Conservation (phyloP, 139 green algal genomes). For the Chara braunii region DNA sequence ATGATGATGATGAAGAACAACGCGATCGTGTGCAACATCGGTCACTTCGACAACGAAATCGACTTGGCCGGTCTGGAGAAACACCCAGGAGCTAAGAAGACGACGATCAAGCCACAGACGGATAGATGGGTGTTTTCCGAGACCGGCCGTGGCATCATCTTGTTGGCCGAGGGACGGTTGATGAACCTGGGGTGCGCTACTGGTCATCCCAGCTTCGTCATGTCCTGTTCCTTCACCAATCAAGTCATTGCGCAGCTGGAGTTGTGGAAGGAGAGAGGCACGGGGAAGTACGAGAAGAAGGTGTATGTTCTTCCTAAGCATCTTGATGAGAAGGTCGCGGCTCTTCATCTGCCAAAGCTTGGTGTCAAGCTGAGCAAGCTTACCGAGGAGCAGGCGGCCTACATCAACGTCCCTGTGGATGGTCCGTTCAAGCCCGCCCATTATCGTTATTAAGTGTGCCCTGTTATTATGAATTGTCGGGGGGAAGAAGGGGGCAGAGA, state of each 20-base stretch:
- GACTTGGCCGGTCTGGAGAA: conserved; percentile 89
- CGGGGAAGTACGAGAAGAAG: conserved; percentile 94
- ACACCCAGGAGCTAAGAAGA: conserved; percentile 83
- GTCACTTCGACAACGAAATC: conserved; percentile 99
- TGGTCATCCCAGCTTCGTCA: conserved; percentile 96
- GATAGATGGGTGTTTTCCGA: conserved; percentile 98
- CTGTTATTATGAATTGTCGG: too few species aligned
- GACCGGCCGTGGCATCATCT: conserved; percentile 81
- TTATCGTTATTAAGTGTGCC: conserved; percentile 78
- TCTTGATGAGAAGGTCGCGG: conserved; percentile 95
- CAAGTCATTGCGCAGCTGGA: conserved; percentile 91
- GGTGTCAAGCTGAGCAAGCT: conserved; percentile 90
- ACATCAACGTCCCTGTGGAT: conserved; percentile 89
- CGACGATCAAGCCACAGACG: conserved; percentile 91
- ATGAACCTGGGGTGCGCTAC: conserved; percentile 99
- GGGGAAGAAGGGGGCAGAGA: too few species aligned
- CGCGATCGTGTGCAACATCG: conserved; percentile 98
- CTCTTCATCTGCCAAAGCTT: conserved; percentile 89
- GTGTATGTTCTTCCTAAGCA: conserved; percentile 99
- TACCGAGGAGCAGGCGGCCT: conserved; percentile 79
- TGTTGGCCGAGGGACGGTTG: conserved; percentile 95
- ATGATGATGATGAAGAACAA: conserved; percentile 99
- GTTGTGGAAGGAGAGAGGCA: conserved; percentile 91
- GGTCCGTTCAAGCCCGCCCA: conserved; percentile 93
- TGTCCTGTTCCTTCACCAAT: conserved; percentile 99